Evolutionary conservation across 257 asterid species (phyloP).

Genomic region (Euphrasia confusa): DNA sequence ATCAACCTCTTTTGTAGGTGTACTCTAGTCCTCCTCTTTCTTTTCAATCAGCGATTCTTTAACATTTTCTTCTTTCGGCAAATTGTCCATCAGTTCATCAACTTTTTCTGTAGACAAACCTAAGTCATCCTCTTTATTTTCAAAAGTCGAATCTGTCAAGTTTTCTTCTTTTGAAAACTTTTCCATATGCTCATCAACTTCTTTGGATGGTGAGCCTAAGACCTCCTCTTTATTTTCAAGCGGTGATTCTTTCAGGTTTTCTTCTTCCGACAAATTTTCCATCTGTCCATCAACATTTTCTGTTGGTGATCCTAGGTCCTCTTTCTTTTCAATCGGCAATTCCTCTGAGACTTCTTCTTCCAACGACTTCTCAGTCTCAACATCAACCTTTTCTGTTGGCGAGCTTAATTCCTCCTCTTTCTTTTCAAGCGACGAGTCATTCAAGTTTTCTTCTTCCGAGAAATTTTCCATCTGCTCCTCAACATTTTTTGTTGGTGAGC

Average conservation of each 20-base stretch:
- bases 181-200: not conserved
- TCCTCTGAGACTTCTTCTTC: not conserved
- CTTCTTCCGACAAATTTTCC: not conserved
- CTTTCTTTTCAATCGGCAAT: not conserved
- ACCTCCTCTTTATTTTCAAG: not conserved
- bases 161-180: not conserved
- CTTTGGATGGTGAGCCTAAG: not conserved
- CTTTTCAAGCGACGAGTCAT: not conserved
- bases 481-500: not conserved
- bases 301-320: not conserved
- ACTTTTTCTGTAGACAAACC: not conserved
- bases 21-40: not conserved
- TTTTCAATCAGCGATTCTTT: not conserved
- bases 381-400: not conserved
- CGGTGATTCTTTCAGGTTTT: not conserved
- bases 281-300: not conserved
- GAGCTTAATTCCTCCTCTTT: not conserved
- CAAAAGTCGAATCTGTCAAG: not conserved
- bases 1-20: not conserved
- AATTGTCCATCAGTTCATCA: not conserved
- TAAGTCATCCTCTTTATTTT: not conserved
- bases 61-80: not conserved
- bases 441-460: not conserved
- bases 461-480: not conserved
- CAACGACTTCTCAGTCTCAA: not conserved